Base-by-base conservation (phyloP, 345 rosid species). In the Populus alba region DNA sequence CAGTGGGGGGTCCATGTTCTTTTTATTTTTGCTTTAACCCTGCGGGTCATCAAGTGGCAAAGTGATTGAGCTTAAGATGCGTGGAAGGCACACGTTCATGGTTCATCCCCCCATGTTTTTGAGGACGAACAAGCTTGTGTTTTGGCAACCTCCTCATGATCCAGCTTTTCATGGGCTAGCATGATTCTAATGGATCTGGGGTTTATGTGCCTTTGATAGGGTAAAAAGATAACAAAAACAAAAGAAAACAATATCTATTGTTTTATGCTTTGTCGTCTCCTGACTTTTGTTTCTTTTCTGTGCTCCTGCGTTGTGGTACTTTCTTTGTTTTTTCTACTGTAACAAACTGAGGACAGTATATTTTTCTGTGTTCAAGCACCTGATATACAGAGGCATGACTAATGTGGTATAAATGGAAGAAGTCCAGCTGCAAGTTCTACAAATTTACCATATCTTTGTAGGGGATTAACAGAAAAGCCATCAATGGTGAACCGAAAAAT, bases 391-490 rank as follows among this genome's bases (percentile, higher is more conserved):
- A 76, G 68, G 72, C 66, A 73, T 75, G 79, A 75, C 71, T 79
- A 79, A 81, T 83, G 87, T 49, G 70, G 82, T 74, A 79, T 88
- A 88, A 82, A 90, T 90, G 88, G 91, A 87, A 79, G 82, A 73
- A 77, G 75, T 66, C 37, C 70, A 25, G 72, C 57, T 37, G 5
- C 84, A 74, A 39, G 71, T 72, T 80, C 78, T 87, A 73, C 82
- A 72, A 31, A 72, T 81, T 47, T 79, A 80, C 76, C 74, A 49
- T 45, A 75, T 83, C 69, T 82, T 88, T 87, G 78, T 49, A 74
- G 91, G 83, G 88, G 91, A 84, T 83, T 86, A 74, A 85, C 68
- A 71, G 80, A 78, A 81, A 74, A 76, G 81, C 77, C 84, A 73
- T 76, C 83, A 68, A 92, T 92, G 95, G 87, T 86, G 78, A 86